These are phyloP conservation scores for Sporothrix sp. DNA, from an alignment of 2,329 filamentous ascomycete species.

Conservation along the genomic window DNA sequence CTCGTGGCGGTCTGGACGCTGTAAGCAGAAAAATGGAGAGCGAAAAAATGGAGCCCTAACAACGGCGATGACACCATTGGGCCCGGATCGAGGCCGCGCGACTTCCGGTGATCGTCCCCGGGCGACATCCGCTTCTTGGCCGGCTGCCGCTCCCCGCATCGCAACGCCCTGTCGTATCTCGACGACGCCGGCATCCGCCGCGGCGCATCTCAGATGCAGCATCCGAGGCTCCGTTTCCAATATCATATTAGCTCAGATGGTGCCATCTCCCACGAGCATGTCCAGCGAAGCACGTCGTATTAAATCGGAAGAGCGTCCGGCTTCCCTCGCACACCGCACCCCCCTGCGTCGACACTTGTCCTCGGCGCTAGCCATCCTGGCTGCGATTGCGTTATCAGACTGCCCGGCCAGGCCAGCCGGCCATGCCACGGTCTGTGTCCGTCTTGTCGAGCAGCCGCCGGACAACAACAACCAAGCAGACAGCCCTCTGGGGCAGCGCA, in stretches of 20 bases:
- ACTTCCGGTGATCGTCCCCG: constrained; percentile 6
- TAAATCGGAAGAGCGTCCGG: constrained; percentile 3
- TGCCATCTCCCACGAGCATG: constrained; percentile 3
- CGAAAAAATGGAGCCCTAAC: background rate
- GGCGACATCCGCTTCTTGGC: background rate
- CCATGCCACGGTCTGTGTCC: too few relatives aligned
- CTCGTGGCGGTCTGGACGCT: background rate
- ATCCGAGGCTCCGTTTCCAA: background rate
- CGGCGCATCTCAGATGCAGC: background rate
- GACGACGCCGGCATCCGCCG: background rate
- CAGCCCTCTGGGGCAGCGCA: too few relatives aligned
- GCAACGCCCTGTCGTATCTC: background rate
- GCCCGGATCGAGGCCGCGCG: constrained; percentile 1
- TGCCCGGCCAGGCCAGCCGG: background rate
- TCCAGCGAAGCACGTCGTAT: background rate
- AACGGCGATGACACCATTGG: constrained; percentile 6
- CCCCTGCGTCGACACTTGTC: background rate
- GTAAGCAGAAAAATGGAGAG: background rate
- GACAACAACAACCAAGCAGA: too few relatives aligned
- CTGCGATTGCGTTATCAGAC: constrained; percentile 6
- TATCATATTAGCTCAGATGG: constrained; percentile 9
- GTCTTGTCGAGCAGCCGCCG: too few relatives aligned
- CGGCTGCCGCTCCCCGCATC: background rate
- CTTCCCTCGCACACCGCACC: background rate
- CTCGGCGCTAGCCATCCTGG: constrained; percentile 1